Percentiles rank a stretch among this genome's conserved stretches.
Conservation (phyloP, 129 eudicot species). For the Escallonia herrerae region DNA sequence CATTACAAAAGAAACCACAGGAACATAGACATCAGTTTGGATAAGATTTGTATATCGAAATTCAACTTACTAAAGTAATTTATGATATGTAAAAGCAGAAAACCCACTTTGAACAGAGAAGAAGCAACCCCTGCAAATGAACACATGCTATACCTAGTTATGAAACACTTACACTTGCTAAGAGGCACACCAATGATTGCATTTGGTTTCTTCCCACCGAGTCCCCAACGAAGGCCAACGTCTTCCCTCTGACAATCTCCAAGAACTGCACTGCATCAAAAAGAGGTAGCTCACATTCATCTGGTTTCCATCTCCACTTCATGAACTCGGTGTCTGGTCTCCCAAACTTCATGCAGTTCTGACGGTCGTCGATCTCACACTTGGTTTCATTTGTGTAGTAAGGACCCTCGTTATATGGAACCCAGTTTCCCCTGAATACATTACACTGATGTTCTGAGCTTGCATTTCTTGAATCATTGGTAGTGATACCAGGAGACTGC, state of each 20-base stretch:
- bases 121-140: neutral
- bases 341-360: conserved; percentile 34
- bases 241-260: conserved; percentile 26
- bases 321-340: conserved; percentile 26
- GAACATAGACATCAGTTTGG: no score
- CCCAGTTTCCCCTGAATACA: conserved; percentile 25
- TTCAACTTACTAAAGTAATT: no score
- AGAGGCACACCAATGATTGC: conserved; percentile 32
- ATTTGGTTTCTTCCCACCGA: conserved; percentile 31
- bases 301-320: conserved; percentile 36
- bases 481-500: neutral
- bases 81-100: neutral
- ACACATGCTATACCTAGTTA: neutral
- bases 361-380: conserved; percentile 24
- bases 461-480: neutral
- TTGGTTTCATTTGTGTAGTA: conserved; percentile 21
- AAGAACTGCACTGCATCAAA: conserved; percentile 21
- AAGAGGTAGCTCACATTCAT: conserved; percentile 27
- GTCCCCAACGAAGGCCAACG: conserved; percentile 31
- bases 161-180: conserved; percentile 17
- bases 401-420: conserved; percentile 20
- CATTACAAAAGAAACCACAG: no score
- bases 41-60: no score
- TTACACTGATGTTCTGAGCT: conserved; percentile 9
- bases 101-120: neutral